Evolutionary conservation across 2,329 filamentous ascomycete species (phyloP).

Genomic region (Teratosphaeria viscida): DNA sequence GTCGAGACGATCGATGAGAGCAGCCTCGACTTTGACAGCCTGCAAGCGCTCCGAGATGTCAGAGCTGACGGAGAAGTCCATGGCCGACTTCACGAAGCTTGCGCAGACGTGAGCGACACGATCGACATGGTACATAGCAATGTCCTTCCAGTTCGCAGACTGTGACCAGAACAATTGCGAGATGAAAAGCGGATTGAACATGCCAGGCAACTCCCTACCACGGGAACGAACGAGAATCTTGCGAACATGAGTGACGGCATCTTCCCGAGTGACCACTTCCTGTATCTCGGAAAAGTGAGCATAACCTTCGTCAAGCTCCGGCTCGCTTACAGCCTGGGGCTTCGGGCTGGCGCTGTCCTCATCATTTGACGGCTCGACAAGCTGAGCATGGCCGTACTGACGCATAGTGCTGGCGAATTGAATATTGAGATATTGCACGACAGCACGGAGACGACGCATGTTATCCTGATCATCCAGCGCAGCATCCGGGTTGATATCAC

Average conservation of each 20-base stretch:
- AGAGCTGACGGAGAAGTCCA: slow-evolving; percentile 29
- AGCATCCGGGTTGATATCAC: slow-evolving; percentile 6
- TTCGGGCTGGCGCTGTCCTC: slow-evolving; percentile 2
- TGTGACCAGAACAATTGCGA: slow-evolving; percentile 51
- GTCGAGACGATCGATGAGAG: slow-evolving; percentile 29
- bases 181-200: slow-evolving; percentile 50
- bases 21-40: slow-evolving; percentile 30
- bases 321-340: slow-evolving; percentile 4
- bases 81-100: slow-evolving; percentile 27
- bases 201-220: slow-evolving; percentile 50
- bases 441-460: slow-evolving; percentile 39
- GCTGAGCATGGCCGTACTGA: slow-evolving; percentile 31
- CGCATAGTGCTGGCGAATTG: slow-evolving; percentile 39
- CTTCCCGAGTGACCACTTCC: slow-evolving; percentile 19
- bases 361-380: slow-evolving; percentile 20
- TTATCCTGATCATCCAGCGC: slow-evolving; percentile 23
- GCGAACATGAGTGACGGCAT: slow-evolving; percentile 47
- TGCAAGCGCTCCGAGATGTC: slow-evolving; percentile 31
- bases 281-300: slow-evolving; percentile 9
- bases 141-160: slow-evolving; percentile 42
- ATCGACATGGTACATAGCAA: slow-evolving; percentile 29
- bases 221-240: slow-evolving; percentile 40
- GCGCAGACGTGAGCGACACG: slow-evolving; percentile 25
- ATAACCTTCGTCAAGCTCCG: slow-evolving; percentile 6
- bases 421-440: slow-evolving; percentile 41